Base-by-base conservation (phyloP, 192 early-diverging fungal species). In the Allomyces macrogynus region DNA sequence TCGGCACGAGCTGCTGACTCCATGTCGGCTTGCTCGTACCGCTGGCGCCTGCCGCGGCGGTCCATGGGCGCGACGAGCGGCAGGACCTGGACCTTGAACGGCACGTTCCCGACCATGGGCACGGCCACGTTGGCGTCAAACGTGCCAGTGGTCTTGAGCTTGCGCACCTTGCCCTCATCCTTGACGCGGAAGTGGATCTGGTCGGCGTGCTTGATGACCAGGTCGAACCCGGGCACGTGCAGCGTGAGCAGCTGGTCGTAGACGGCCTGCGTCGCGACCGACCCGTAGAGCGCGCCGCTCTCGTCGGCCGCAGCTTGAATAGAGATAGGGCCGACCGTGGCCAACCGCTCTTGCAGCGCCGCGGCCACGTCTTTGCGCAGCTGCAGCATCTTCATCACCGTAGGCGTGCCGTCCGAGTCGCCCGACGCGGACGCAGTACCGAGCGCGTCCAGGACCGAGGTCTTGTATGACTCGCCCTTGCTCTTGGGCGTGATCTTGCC, bases 121-220 rank as follows among this genome's bases (percentile, higher is more conserved):
- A 57, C 20, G 12, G 12, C 20, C 49, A 57, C 49, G 49, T n/a
- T n/a, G 16, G 49, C 49, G 3, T 57, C 49, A n/a, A 57, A 57
- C 49, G 49, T 57, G 49, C 49, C 49, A 3, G 49, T 57, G 49
- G 49, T 57, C 49, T 57, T 57, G 49, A 57, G 16, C 49, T 57
- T 57, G 49, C 49, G 49, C 16, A 57, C 20, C 16, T 57, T 57
- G 49, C 49, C 49, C 49, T 57, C 49, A 5, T 57, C 49, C 3
- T 14, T 1, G 32, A 40, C 32, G 16, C 20, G 12, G 49, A 57
- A 20, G 49, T 57, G 20, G 49, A 57, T 57, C 49, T 57, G 49
- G 16, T 57, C 49, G 49, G 49, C 49, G 49, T 57, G 49, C 49
- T 57, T 57, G 49, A 57, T 57, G 49, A n/a, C 49, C 49, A 57